phyloP scores from a whole-genome alignment of 129 eudicot species.

The Apium graveolens region DNA sequence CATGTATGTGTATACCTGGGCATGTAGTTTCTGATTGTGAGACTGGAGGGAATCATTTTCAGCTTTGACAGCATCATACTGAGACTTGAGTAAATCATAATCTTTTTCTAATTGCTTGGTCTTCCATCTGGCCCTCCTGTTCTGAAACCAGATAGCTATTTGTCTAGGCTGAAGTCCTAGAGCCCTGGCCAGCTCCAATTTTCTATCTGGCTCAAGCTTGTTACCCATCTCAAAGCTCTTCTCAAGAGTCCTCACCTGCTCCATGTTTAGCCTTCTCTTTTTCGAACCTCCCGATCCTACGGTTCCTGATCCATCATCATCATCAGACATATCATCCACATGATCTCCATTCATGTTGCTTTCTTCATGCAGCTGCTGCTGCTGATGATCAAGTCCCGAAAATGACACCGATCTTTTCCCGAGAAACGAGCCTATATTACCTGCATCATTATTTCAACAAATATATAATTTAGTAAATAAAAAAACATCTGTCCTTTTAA shows the following conservation, averaged over 20 bases:
- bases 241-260: slow-evolving; percentile 93
- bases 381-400: slow-evolving; percentile 35
- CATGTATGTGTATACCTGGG: slow-evolving; percentile 45
- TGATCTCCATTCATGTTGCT: slow-evolving; percentile 29
- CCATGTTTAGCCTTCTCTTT: slow-evolving; percentile 91
- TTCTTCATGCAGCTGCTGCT: slow-evolving; percentile 38
- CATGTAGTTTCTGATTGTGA: slow-evolving; percentile 85
- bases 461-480: background rate
- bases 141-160: slow-evolving; percentile 97
- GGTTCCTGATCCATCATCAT: slow-evolving; percentile 26
- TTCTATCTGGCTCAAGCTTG: slow-evolving; percentile 96
- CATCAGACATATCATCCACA: slow-evolving; percentile 40
- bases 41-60: slow-evolving; percentile 86
- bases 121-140: slow-evolving; percentile 97
- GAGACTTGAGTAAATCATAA: slow-evolving; percentile 77
- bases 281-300: slow-evolving; percentile 51
- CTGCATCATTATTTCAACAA: slow-evolving; percentile 17
- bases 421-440: slow-evolving; percentile 51
- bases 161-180: slow-evolving; percentile 98
- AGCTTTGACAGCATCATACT: slow-evolving; percentile 83
- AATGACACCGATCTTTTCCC: slow-evolving; percentile 52
- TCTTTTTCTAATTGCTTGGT: slow-evolving; percentile 96
- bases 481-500: too few relatives aligned
- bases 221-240: slow-evolving; percentile 89
- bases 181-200: slow-evolving; percentile 94